Percentiles rank a stretch among this genome's conserved stretches.
phyloP scores from a whole-genome alignment of 2,329 filamentous ascomycete genomes.

The Xylaria sp. region DNA sequence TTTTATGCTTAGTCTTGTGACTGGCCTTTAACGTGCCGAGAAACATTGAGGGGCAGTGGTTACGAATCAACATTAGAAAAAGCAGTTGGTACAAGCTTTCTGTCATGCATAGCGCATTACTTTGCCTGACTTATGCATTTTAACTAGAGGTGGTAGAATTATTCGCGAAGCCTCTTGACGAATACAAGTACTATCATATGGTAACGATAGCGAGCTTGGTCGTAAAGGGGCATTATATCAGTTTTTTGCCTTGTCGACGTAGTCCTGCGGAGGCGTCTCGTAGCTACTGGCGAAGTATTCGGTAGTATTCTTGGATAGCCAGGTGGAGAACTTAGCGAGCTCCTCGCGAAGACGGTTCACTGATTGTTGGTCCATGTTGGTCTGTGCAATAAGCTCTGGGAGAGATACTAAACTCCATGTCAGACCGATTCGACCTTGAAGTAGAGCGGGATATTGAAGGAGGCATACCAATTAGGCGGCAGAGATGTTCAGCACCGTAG shows the following conservation, averaged over 20 bases:
- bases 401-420: conserved; percentile 72
- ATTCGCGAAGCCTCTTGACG: neutral
- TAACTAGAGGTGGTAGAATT: neutral
- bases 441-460: neutral
- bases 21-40: neutral
- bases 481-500: conserved; percentile 92
- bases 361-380: conserved; percentile 95
- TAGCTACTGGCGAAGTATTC: conserved; percentile 83
- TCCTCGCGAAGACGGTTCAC: conserved; percentile 90
- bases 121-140: neutral
- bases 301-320: conserved; percentile 80
- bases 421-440: conserved; percentile 24
- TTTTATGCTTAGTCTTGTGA: neutral
- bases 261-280: conserved; percentile 76
- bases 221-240: conserved; percentile 24
- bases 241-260: conserved; percentile 71
- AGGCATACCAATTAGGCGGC: conserved; percentile 82
- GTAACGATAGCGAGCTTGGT: neutral
- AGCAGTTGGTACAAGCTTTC: neutral
- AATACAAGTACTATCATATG: neutral
- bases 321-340: conserved; percentile 83
- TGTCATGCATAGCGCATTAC: neutral
- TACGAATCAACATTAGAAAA: neutral
- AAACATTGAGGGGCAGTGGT: neutral
- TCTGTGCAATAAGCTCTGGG: conserved; percentile 94